phyloP scores from a whole-genome alignment of 2,329 filamentous ascomycete genomes.

The Penicillium brasilianum region DNA sequence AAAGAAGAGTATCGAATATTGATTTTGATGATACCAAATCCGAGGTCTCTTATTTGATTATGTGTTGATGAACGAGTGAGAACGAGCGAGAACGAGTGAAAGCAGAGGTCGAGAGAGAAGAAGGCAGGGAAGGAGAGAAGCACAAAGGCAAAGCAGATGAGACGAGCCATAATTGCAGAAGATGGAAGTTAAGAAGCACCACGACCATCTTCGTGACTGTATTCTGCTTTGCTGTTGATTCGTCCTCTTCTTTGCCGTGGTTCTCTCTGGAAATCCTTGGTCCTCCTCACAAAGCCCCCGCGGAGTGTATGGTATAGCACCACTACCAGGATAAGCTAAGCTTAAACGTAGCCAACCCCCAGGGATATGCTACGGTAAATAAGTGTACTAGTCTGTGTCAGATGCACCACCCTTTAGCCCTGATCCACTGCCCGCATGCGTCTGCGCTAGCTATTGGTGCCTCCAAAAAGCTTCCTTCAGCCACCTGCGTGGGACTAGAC shows the following conservation, averaged over 20 bases:
- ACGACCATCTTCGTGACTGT: neutral
- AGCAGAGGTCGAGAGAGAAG: too few species aligned
- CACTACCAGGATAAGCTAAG: neutral
- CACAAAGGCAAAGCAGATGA: neutral
- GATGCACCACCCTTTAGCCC: neutral
- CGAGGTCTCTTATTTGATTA: conserved; percentile 18
- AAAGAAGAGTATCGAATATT: conserved; percentile 16
- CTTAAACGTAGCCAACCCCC: neutral
- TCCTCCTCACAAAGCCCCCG: neutral
- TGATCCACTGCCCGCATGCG: conserved; percentile 15
- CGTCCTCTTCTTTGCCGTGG: too few species aligned
- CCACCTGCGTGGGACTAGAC: conserved; percentile 24
- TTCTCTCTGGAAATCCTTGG: too few species aligned
- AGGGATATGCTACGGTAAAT: neutral
- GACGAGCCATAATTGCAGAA: neutral
- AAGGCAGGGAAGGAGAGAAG: neutral
- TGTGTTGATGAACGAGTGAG: neutral
- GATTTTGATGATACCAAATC: conserved; percentile 17
- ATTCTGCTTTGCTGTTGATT: too few species aligned
- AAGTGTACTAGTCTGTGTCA: neutral
- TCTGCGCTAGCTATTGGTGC: conserved; percentile 21
- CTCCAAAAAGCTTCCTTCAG: conserved; percentile 25
- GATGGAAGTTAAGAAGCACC: too few species aligned
- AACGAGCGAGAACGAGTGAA: neutral
- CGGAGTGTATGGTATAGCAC: neutral